A percentile compares a stretch with the other conserved stretches of the same genome.
These are phyloP conservation scores for Gaeumannomyces tritici DNA, from an alignment of 2,329 filamentous ascomycete species.

Conservation along the genomic window DNA sequence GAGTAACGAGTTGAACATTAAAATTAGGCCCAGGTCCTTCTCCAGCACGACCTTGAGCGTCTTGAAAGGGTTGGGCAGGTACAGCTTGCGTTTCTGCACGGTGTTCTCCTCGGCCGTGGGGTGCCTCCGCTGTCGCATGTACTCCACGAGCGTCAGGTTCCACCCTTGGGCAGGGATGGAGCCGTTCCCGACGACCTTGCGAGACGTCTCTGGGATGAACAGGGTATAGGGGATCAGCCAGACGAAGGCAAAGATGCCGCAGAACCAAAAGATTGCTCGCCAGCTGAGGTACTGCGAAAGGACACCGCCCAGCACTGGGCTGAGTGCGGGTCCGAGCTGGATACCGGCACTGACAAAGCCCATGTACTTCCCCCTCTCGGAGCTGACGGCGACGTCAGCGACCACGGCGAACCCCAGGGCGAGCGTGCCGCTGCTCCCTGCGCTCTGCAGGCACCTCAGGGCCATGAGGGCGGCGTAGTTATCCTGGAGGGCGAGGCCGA, in stretches of 20 bases:
- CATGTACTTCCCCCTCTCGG: slow-evolving; percentile 65
- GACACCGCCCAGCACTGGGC: slow-evolving; percentile 55
- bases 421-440: slow-evolving; percentile 59
- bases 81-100: slow-evolving; percentile 29
- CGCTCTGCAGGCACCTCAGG: slow-evolving; percentile 52
- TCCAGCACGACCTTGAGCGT: slow-evolving; percentile 44
- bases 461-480: slow-evolving; percentile 49
- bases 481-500: slow-evolving; percentile 48
- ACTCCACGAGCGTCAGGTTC: slow-evolving; percentile 48
- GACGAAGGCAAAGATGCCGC: slow-evolving; percentile 41
- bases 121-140: slow-evolving; percentile 27
- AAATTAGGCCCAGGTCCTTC: slow-evolving; percentile 45
- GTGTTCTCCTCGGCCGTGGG: slow-evolving; percentile 18
- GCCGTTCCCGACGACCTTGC: slow-evolving; percentile 53
- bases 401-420: slow-evolving; percentile 63
- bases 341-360: slow-evolving; percentile 52
- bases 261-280: slow-evolving; percentile 62
- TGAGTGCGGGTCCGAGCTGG: slow-evolving; percentile 44
- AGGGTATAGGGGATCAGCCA: slow-evolving; percentile 46
- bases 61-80: slow-evolving; percentile 47
- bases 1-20: slow-evolving; percentile 41
- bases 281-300: slow-evolving; percentile 55
- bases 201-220: slow-evolving; percentile 49
- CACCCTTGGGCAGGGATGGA: slow-evolving; percentile 46
- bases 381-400: slow-evolving; percentile 58